phyloP scores from a whole-genome alignment of 192 early-diverging fungal genomes.

The Podila verticillata region DNA sequence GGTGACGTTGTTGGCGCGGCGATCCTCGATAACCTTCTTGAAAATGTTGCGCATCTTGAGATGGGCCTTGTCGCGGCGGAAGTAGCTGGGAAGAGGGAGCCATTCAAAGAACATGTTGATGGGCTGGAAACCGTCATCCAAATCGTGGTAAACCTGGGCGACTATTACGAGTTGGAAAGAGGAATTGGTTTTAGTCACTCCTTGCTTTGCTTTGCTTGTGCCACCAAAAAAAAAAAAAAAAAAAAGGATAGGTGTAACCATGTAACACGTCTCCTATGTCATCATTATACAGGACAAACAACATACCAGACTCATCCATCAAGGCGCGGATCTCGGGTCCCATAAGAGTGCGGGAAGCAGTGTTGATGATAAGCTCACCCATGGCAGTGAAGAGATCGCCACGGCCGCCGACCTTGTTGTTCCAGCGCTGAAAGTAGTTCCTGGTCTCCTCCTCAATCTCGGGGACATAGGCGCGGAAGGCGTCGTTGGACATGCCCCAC shows the following conservation, averaged over 20 bases:
- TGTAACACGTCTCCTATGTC: background rate
- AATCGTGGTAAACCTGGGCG: conserved; percentile 92
- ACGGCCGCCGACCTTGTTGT: conserved; percentile 61
- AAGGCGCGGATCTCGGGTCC: conserved; percentile 92
- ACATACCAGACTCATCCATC: conserved; percentile 71
- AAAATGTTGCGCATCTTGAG: conserved; percentile 84
- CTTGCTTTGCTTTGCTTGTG: background rate
- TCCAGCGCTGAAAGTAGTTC: conserved; percentile 78
- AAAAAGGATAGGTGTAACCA: background rate
- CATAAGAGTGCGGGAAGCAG: conserved; percentile 93
- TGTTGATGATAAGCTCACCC: conserved; percentile 92
- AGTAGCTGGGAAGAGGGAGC: conserved; percentile 90
- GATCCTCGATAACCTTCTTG: conserved; percentile 80
- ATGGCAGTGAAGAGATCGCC: conserved; percentile 83
- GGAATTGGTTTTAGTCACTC: background rate
- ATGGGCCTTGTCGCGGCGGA: conserved; percentile 87
- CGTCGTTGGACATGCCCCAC: conserved; percentile 86
- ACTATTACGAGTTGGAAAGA: conserved; percentile 54
- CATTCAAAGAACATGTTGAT: conserved; percentile 95
- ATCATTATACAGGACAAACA: background rate
- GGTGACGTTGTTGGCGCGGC: conserved; percentile 60
- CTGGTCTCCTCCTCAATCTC: conserved; percentile 85
- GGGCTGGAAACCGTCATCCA: conserved; percentile 93
- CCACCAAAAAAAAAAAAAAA: background rate
- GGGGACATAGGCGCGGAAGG: conserved; percentile 88